Conservation (phyloP, 331 rosid genomes). For the Quercus tomentella region DNA sequence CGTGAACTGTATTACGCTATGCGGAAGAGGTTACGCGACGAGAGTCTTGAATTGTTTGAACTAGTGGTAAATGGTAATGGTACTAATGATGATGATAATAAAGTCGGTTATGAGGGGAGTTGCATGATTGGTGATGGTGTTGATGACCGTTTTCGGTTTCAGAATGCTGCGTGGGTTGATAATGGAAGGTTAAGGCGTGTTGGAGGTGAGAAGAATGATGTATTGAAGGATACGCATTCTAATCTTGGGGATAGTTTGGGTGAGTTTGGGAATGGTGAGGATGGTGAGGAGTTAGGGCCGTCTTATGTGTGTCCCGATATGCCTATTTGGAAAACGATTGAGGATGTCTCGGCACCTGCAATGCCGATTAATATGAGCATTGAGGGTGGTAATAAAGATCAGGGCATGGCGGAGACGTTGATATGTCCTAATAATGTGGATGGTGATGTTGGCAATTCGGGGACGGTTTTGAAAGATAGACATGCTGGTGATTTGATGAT, state of each 20-base stretch:
- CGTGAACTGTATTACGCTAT: conserved; percentile 40
- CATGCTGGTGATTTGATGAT: conserved; percentile 14
- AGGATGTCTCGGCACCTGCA: conserved; percentile 50
- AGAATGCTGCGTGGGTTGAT: neutral
- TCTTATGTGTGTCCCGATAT: conserved; percentile 33
- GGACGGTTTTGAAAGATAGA: neutral
- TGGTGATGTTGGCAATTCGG: conserved; percentile 10
- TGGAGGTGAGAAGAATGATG: neutral
- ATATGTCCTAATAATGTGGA: conserved; percentile 19
- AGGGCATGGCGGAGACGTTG: conserved; percentile 5
- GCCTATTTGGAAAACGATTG: conserved; percentile 56
- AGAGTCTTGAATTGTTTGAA: conserved; percentile 25
- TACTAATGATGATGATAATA: conserved; percentile 9
- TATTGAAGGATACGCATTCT: conserved; percentile 4
- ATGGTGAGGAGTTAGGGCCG: conserved; percentile 33
- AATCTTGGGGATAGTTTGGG: conserved; percentile 23
- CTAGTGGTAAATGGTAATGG: neutral
- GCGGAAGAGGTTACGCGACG: conserved; percentile 38
- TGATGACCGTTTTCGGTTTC: conserved; percentile 10
- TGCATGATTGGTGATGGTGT: conserved; percentile 15
- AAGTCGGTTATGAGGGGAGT: neutral
- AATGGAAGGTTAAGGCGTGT: too few species aligned
- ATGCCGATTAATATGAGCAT: conserved; percentile 36
- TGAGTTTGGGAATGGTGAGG: conserved; percentile 30
- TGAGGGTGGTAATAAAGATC: conserved; percentile 10